phyloP scores from a whole-genome alignment of 2,329 filamentous ascomycete species.

The Penicillium sp. region DNA sequence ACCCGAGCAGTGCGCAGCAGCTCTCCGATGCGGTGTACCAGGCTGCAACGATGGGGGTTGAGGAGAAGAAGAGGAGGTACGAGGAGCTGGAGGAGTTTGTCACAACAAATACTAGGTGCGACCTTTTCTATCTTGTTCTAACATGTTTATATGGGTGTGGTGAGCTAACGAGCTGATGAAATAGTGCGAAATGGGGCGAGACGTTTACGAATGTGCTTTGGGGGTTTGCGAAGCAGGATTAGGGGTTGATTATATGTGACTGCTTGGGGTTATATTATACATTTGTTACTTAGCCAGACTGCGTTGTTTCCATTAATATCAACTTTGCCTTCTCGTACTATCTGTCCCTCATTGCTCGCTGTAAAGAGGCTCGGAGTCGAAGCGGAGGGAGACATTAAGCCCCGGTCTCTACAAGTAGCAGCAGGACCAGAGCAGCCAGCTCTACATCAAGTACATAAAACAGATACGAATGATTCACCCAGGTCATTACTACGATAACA shows the following conservation, averaged over 20 bases:
- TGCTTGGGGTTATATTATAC: no score
- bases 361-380: no score
- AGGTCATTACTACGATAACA: background rate
- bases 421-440: no score
- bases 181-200: conserved; percentile 41
- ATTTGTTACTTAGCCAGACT: no score
- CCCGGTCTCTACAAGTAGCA: no score
- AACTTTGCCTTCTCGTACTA: no score
- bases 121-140: background rate
- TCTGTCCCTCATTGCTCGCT: no score
- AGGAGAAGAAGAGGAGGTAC: conserved; percentile 79
- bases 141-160: background rate
- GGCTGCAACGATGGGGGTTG: conserved; percentile 83
- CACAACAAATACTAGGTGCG: conserved; percentile 82
- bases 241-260: no score
- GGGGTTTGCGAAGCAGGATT: background rate
- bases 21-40: conserved; percentile 85
- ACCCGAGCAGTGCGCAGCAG: conserved; percentile 95
- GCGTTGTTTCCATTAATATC: no score
- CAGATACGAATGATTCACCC: background rate
- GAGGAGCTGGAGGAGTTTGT: conserved; percentile 86
- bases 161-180: background rate
- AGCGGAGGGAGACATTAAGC: no score
- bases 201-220: conserved; percentile 29
- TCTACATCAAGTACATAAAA: no score